Conservation (phyloP, 257 asterid genomes). For the Ilex aquifolium region DNA sequence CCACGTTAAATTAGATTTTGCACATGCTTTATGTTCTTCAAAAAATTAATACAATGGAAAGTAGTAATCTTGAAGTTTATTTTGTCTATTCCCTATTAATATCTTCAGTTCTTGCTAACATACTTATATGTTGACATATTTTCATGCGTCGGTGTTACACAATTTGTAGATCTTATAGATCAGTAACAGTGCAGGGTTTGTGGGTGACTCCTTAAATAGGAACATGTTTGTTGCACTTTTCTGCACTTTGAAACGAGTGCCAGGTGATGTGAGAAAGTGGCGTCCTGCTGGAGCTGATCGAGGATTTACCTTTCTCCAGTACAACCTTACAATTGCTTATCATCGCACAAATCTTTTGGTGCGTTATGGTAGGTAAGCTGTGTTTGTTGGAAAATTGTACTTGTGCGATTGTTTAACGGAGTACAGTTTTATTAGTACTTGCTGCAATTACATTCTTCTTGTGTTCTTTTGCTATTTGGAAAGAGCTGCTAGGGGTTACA, state of each 20-base stretch:
- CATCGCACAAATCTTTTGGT: constrained; percentile 94
- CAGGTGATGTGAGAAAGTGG: constrained; percentile 82
- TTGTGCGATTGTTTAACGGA: too few species aligned
- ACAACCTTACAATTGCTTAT: constrained; percentile 86
- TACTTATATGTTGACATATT: neutral
- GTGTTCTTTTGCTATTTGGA: too few species aligned
- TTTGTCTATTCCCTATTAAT: too few species aligned
- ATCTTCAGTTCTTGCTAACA: too few species aligned
- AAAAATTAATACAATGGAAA: too few species aligned
- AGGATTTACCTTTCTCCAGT: constrained; percentile 75
- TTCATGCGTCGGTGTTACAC: constrained; percentile 6
- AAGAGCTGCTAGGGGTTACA: too few species aligned
- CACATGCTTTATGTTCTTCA: too few species aligned
- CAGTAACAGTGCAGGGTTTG: constrained; percentile 78
- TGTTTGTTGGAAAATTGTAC: neutral
- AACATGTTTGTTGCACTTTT: constrained; percentile 93
- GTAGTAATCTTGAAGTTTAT: too few species aligned
- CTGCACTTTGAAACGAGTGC: constrained; percentile 60
- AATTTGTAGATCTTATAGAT: constrained; percentile 34
- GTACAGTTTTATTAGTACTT: too few species aligned
- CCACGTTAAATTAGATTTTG: too few species aligned
- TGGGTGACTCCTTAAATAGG: constrained; percentile 94
- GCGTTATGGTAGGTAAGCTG: constrained; percentile 93
- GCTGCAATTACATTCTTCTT: too few species aligned
- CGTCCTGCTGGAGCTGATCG: constrained; percentile 97